phyloP scores from a whole-genome alignment of 2,329 filamentous ascomycete genomes.

The Hirsutella rhossiliensis region DNA sequence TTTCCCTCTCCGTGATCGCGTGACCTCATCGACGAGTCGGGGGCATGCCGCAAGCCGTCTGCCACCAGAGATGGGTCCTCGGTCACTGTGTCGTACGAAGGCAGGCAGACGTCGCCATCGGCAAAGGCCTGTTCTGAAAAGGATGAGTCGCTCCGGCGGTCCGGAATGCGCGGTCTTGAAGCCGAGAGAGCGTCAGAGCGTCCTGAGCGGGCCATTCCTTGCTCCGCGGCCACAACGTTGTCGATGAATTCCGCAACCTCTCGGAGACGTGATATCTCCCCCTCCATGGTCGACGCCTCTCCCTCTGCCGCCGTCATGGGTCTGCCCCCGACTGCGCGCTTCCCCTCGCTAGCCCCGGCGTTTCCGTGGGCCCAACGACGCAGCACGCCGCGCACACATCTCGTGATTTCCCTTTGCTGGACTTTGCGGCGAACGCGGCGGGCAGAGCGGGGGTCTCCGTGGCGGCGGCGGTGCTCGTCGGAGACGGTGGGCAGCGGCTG shows the following conservation, averaged over 20 bases:
- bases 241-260: constrained; percentile 32
- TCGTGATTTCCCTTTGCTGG: too few relatives aligned
- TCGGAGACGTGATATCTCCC: constrained; percentile 36
- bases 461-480: too few relatives aligned
- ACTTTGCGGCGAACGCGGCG: too few relatives aligned
- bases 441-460: too few relatives aligned
- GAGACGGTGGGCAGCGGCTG: background rate
- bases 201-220: constrained; percentile 10
- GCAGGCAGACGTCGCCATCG: constrained; percentile 27
- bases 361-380: too few relatives aligned
- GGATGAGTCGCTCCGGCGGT: background rate
- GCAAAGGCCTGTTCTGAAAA: background rate
- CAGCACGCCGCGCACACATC: too few relatives aligned
- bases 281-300: constrained; percentile 23
- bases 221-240: constrained; percentile 32
- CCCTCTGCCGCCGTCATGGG: background rate
- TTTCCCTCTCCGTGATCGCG: background rate
- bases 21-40: background rate
- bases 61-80: background rate
- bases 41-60: background rate
- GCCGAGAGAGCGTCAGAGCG: background rate
- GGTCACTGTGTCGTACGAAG: constrained; percentile 27
- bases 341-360: too few relatives aligned
- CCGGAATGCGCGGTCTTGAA: background rate
- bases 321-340: too few relatives aligned